A percentile compares a stretch with the other conserved stretches of the same genome.
These are phyloP conservation scores for Coleophoma cylindrospora DNA, from an alignment of 2,329 filamentous ascomycete species.

Conservation along the genomic window DNA sequence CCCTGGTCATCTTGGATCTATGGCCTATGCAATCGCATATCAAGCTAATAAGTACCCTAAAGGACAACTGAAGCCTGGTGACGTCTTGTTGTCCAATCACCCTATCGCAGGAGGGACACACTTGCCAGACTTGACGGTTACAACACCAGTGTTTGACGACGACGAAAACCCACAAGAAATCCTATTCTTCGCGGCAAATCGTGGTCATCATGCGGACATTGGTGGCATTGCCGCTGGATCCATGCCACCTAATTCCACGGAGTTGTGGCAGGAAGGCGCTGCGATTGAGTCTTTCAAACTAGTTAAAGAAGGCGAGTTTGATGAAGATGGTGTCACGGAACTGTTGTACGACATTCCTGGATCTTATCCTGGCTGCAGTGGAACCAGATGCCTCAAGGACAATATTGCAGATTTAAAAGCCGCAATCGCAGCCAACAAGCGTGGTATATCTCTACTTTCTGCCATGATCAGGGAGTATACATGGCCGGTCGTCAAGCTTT, in stretches of 20 bases:
- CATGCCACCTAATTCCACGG: slow-evolving; percentile 72
- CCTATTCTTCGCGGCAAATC: slow-evolving; percentile 69
- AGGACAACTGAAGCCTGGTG: slow-evolving; percentile 67
- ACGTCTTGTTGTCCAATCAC: slow-evolving; percentile 78
- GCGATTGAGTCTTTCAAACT: slow-evolving; percentile 60
- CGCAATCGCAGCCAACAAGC: slow-evolving; percentile 77
- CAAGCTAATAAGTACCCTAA: slow-evolving; percentile 69
- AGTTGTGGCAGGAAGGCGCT: slow-evolving; percentile 57
- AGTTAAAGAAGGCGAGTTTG: slow-evolving; percentile 68
- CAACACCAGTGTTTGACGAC: slow-evolving; percentile 69
- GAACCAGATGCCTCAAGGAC: slow-evolving; percentile 70
- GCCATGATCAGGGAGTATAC: slow-evolving; percentile 70
- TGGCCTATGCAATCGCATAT: slow-evolving; percentile 62
- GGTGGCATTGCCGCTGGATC: slow-evolving; percentile 74
- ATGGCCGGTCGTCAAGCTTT: slow-evolving; percentile 68
- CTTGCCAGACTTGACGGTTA: slow-evolving; percentile 74
- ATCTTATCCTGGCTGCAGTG: slow-evolving; percentile 63
- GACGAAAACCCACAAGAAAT: slow-evolving; percentile 48
- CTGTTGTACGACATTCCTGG: slow-evolving; percentile 67
- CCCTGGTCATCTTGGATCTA: slow-evolving; percentile 72
- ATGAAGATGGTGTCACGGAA: slow-evolving; percentile 67
- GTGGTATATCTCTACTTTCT: slow-evolving; percentile 72
- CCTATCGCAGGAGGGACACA: slow-evolving; percentile 76
- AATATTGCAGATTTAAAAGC: slow-evolving; percentile 81
- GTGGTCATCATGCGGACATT: slow-evolving; percentile 78